Conservation (phyloP, 1,284 basidiomycete species). For the Wallemia ichthyophaga region DNA sequence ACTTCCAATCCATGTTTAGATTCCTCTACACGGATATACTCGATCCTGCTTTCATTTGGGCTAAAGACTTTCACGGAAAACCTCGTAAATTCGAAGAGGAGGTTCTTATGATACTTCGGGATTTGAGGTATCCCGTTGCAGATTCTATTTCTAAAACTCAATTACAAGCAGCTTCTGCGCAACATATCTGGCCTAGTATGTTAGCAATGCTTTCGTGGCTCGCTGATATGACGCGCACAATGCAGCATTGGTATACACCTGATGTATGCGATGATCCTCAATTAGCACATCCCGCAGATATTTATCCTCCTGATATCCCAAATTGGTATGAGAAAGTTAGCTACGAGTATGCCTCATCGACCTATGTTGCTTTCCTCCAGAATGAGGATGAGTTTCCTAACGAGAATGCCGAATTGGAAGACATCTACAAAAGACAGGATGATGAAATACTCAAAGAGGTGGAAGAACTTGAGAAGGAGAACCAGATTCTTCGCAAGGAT, state of each 20-base stretch:
- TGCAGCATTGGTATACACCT: slow-evolving; percentile 24
- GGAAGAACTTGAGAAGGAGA: slow-evolving; percentile 9
- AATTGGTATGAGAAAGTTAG: slow-evolving; percentile 32
- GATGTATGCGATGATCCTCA: slow-evolving; percentile 37
- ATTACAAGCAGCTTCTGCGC: slow-evolving; percentile 50
- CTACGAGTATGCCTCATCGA: slow-evolving; percentile 36
- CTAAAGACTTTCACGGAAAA: slow-evolving; percentile 14
- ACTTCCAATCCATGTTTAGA: slow-evolving; percentile 49
- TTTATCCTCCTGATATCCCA: slow-evolving; percentile 13
- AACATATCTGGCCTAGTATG: slow-evolving; percentile 51
- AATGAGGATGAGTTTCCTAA: slow-evolving; percentile 38
- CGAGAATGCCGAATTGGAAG: slow-evolving; percentile 34
- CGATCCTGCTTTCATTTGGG: slow-evolving; percentile 28
- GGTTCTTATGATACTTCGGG: slow-evolving; percentile 36
- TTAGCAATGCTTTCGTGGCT: slow-evolving; percentile 65
- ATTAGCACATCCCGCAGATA: slow-evolving; percentile 16
- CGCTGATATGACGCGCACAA: slow-evolving; percentile 24
- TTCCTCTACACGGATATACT: slow-evolving; percentile 33
- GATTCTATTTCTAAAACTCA: slow-evolving; percentile 44
- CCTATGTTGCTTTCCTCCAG: slow-evolving; percentile 40
- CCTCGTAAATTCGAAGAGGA: slow-evolving; percentile 43
- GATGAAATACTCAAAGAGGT: slow-evolving; percentile 10
- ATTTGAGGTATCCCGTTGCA: slow-evolving; percentile 41
- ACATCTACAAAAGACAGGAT: slow-evolving; percentile 28
- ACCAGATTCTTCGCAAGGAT: slow-evolving; percentile 10